phyloP scores from a whole-genome alignment of 2,329 filamentous ascomycete genomes.

The Ascosphaera aggregata region DNA sequence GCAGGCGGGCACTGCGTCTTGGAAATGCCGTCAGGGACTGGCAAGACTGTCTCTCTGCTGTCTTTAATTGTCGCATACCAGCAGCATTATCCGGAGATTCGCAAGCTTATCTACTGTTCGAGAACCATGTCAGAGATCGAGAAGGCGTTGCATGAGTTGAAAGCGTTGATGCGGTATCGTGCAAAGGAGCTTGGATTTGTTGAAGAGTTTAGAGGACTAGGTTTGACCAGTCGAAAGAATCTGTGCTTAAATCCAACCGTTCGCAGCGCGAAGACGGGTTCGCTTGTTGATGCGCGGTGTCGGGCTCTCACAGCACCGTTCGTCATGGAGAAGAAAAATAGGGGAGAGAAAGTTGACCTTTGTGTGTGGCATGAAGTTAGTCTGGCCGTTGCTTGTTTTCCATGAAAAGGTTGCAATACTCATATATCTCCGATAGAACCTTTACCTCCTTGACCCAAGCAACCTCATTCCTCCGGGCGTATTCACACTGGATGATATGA shows the following conservation, averaged over 20 bases:
- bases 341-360: conserved; percentile 78
- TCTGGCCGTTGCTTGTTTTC: conserved; percentile 2
- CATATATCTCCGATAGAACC: conserved; percentile 34
- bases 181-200: conserved; percentile 67
- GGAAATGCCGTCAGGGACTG: conserved; percentile 97
- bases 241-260: conserved; percentile 90
- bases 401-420: background rate
- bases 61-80: conserved; percentile 96
- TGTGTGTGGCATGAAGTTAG: conserved; percentile 85
- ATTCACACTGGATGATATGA: conserved; percentile 77
- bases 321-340: conserved; percentile 91
- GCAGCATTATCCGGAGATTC: conserved; percentile 72
- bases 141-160: conserved; percentile 80
- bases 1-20: conserved; percentile 85
- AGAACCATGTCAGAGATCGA: conserved; percentile 99
- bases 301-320: conserved; percentile 90
- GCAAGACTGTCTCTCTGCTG: conserved; percentile 86
- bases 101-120: conserved; percentile 97
- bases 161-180: conserved; percentile 86
- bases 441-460: conserved; percentile 83
- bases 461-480: conserved; percentile 88
- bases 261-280: conserved; percentile 85
- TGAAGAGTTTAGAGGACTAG: conserved; percentile 83
- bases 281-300: conserved; percentile 85
- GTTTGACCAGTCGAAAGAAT: conserved; percentile 90